These are phyloP conservation scores for Pythium oligandrum DNA, from an alignment of 352 stramenopile species.

Conservation along the genomic window DNA sequence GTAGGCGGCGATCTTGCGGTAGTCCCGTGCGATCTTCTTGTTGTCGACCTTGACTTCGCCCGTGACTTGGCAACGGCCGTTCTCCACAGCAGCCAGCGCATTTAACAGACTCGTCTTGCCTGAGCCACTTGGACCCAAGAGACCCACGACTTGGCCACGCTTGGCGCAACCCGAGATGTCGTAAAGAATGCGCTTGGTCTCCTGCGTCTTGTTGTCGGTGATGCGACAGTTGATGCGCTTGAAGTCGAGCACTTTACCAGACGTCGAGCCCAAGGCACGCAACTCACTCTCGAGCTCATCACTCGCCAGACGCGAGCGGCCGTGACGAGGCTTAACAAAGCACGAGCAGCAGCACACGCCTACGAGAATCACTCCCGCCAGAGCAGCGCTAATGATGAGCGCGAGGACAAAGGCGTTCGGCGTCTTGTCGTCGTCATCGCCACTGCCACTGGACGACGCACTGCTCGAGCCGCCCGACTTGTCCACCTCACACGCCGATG, in stretches of 20 bases:
- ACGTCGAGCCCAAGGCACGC: constrained; percentile 34
- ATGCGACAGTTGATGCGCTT: constrained; percentile 47
- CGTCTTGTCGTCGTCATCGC: constrained; percentile 15
- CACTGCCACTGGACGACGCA: constrained; percentile 17
- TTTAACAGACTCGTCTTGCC: constrained; percentile 85
- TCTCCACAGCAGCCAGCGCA: constrained; percentile 65
- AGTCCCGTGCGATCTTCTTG: constrained; percentile 44
- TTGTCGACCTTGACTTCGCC: constrained; percentile 65
- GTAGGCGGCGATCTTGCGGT: constrained; percentile 77
- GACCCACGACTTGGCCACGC: constrained; percentile 56
- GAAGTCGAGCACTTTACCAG: constrained; percentile 50
- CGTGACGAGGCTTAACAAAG: constrained; percentile 26
- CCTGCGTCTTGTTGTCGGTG: background rate
- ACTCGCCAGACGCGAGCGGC: constrained; percentile 9
- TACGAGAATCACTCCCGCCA: constrained; percentile 23
- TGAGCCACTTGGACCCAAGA: constrained; percentile 73
- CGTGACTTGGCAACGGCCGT: constrained; percentile 42
- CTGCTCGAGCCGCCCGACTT: constrained; percentile 20
- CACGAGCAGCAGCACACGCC: constrained; percentile 36
- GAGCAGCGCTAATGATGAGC: constrained; percentile 23
- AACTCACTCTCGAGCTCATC: constrained; percentile 38
- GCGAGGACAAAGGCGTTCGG: constrained; percentile 29
- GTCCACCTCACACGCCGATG: constrained; percentile 53
- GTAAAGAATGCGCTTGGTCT: constrained; percentile 44
- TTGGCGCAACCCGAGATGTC: constrained; percentile 48